Base-by-base conservation (phyloP, 108 stramenopile species). In the Nitzschia sp. region DNA sequence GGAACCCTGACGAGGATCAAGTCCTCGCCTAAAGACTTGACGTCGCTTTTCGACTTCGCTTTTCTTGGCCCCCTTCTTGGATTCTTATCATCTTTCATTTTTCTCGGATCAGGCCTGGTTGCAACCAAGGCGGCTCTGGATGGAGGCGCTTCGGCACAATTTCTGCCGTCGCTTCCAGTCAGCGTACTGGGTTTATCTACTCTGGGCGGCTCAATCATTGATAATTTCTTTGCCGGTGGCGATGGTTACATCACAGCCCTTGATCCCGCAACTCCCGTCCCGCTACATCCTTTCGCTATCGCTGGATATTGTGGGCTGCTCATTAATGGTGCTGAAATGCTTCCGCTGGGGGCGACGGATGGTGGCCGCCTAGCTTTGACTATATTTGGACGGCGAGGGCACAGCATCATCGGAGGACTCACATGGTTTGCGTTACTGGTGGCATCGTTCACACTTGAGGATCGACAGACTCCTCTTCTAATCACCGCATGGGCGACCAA, bases 261-360 rank as follows among this genome's bases (percentile, higher is more conserved):
- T 60, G 84, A 84, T 46, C 62, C 80, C 6, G 47, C 62, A 11
- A 76, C 78, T 6, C 66, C 68, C 11, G 64, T 92, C 28, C 69
- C 82, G 11, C 54, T 92, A 46, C 91, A 89, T 58, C 91, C 91
- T 2, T 63, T 86, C 24, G 86, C 86, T 32, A 82, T 92, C 64
- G 88, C 80, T 24, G 91, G 91, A 49, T 89, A 79, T 59, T 42
- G 70, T 33, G 88, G 88, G n/a, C 62, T 92, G 11, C 70, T 92
- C 21, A 87, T 86, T 26, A 80, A 85, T 68, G 84, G 86, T 0
- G 49, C 88, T 9, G 86, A 85, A 26, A 42, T 82, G 34, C 53
- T 92, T 5, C 91, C 91, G 2, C 58, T 89, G 23, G 87, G 87
- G 0, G 73, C 72, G 18, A 85, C 86, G n/a, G 87, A 92, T 46